These are phyloP conservation scores for Microcyclospora tardicrescens DNA, from an alignment of 2,329 filamentous ascomycete genomes.

Conservation along the genomic window DNA sequence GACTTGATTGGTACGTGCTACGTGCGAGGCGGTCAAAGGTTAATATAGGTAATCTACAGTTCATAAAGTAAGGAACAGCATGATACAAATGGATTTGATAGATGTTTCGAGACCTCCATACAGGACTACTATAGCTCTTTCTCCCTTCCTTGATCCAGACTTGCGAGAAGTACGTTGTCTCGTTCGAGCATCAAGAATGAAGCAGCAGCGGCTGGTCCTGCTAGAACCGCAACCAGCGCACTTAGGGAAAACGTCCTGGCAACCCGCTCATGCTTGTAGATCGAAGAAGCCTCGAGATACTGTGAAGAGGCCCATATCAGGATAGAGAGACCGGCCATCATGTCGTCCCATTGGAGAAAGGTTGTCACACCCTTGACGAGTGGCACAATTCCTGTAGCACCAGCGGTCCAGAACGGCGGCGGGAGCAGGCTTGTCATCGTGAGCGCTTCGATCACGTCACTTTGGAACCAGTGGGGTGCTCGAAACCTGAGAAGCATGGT, in stretches of 20 bases:
- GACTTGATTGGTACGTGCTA: no score
- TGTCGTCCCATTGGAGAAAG: constrained; percentile 14
- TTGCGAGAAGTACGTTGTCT: constrained; percentile 4
- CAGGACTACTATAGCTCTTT: no score
- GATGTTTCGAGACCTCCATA: no score
- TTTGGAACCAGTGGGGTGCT: constrained; percentile 8
- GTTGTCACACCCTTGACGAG: constrained; percentile 10
- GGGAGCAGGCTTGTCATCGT: constrained; percentile 3
- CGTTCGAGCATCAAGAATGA: constrained; percentile 12
- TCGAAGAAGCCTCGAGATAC: no score
- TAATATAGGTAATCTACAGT: no score
- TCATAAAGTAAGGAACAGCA: no score
- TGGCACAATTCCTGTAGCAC: constrained; percentile 3
- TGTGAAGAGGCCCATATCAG: neutral
- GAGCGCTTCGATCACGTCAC: constrained; percentile 3
- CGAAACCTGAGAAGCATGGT: constrained; percentile 5
- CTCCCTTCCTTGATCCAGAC: no score
- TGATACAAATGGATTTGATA: no score
- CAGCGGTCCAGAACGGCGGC: constrained; percentile 7
- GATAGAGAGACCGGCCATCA: constrained; percentile 9
- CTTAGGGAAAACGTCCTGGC: no score
- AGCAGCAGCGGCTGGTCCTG: constrained; percentile 11
- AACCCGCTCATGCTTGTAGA: no score
- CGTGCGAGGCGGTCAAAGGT: no score
- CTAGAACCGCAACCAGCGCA: constrained; percentile 5